These are phyloP conservation scores for Yamadazyma paraphyllophila DNA, from an alignment of 805 yeast species.

Conservation along the genomic window DNA sequence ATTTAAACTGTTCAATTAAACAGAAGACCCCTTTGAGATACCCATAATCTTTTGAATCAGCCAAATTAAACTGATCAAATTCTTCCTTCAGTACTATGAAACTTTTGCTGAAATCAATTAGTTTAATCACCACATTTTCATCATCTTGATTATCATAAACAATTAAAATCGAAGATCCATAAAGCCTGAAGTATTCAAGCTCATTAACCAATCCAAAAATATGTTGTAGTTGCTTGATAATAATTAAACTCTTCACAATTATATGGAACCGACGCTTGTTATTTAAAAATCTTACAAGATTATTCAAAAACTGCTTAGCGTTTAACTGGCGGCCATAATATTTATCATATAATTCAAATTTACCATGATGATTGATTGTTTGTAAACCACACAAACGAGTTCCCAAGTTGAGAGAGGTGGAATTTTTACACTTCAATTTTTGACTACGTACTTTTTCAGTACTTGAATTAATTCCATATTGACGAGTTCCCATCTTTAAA, in stretches of 20 bases:
- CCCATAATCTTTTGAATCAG: constrained; percentile 59
- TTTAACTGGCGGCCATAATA: constrained; percentile 82
- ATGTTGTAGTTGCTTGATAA: constrained; percentile 59
- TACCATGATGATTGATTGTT: constrained; percentile 34
- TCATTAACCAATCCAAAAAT: constrained; percentile 52
- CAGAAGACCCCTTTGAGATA: constrained; percentile 78
- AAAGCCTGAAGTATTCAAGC: constrained; percentile 77
- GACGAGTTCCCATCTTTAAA: constrained; percentile 97
- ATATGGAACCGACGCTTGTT: constrained; percentile 69
- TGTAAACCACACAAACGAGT: constrained; percentile 96
- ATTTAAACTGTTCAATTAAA: constrained; percentile 63
- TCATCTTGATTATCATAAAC: constrained; percentile 63
- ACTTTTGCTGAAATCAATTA: constrained; percentile 95
- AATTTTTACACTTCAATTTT: constrained; percentile 70
- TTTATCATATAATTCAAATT: constrained; percentile 75
- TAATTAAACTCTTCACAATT: constrained; percentile 60
- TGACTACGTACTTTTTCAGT: constrained; percentile 73
- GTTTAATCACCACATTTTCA: constrained; percentile 47
- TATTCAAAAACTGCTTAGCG: constrained; percentile 77
- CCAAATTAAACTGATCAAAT: neutral
- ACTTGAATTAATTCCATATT: constrained; percentile 92
- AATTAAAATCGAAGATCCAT: constrained; percentile 84
- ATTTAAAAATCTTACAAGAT: constrained; percentile 73
- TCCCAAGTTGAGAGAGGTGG: constrained; percentile 82
- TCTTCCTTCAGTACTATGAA: constrained; percentile 3